Conservation (phyloP, 305 asterid genomes). For the Salvia sclarea region DNA sequence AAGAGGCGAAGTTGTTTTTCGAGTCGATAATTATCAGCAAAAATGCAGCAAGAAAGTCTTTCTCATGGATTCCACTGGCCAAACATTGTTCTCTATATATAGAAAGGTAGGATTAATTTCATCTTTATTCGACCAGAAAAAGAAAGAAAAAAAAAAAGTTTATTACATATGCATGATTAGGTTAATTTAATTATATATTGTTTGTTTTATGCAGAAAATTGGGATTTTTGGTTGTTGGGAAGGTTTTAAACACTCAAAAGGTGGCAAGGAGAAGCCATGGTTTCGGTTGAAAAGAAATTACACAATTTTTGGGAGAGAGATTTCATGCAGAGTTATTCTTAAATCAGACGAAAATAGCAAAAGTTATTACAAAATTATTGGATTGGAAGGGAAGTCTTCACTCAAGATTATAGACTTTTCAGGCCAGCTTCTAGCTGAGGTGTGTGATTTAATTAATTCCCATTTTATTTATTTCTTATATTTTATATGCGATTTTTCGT, state of each 20-base stretch:
- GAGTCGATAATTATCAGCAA: constrained; percentile 67
- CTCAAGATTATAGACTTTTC: constrained; percentile 54
- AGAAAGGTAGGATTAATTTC: constrained; percentile 49
- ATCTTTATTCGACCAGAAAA: not conserved
- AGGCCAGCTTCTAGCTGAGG: constrained; percentile 70
- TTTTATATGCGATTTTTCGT: not conserved
- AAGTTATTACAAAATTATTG: constrained; percentile 43
- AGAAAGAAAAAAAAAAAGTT: too few relatives aligned
- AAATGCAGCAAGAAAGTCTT: constrained; percentile 49
- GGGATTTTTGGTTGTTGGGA: constrained; percentile 59
- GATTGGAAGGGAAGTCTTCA: constrained; percentile 49
- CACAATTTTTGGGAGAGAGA: constrained; percentile 31
- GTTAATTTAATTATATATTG: not conserved
- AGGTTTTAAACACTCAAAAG: constrained; percentile 53
- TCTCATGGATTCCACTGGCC: constrained; percentile 69
- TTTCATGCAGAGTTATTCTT: constrained; percentile 42
- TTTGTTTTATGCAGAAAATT: constrained; percentile 43
- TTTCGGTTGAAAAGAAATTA: constrained; percentile 58
- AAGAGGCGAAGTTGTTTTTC: constrained; percentile 51
- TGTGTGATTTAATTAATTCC: constrained; percentile 21
- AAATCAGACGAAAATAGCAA: constrained; percentile 33
- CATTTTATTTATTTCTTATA: not conserved
- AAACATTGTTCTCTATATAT: constrained; percentile 52
- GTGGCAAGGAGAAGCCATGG: constrained; percentile 50
- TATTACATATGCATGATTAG: too few relatives aligned